Evolutionary conservation across 1,139 yeast genomes (phyloP), one percentile per base, ranked within the genome.

Genomic region (Taiozyma onychis): DNA sequence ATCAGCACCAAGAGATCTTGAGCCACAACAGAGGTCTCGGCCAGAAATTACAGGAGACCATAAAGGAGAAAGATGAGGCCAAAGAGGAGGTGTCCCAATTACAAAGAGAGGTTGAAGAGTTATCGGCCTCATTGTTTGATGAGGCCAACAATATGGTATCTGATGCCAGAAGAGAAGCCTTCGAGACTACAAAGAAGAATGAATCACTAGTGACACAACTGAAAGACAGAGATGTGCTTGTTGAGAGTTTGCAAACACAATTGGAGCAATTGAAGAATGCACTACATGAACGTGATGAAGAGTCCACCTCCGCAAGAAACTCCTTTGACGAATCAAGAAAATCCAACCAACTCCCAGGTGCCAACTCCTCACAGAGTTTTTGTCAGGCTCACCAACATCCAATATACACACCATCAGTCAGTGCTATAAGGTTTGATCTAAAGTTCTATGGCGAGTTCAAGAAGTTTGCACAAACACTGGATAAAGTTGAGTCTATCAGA

Each of bases 141-240:
- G 93, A 87, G 62, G 96, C 96, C 22, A 87, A 87, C 63, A 75
- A 76, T 46, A 86, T 85, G 87, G 96, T 88, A 14, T 79, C 81
- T 52, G 78, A 79, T 57, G 95, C 93, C 1, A 78, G 84, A 51
- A 70, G 77, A 57, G 85, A 80, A 57, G 75, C 81, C 13, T 74
- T 78, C 59, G 78, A 75, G 48, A 72, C 73, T 54, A 80, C 80
- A 56, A 66, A 75, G 43, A 75, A 77, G 55, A 71, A 70, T 35
- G 62, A 65, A 10, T 83, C 80, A 59, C 69, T 91, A 46, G 70
- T 77, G 39, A 85, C 80, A 52, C 89, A 86, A 54, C 65, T 90
- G 45, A 78, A 75, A 41, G 97, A 90, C 63, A 85, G 85, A 61
- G 88, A 90, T 59, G 70, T 74, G 13, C 75, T 89, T 16, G 75